These are phyloP conservation scores for Verticillium alfalfae DNA, from an alignment of 2,329 filamentous ascomycete genomes.

Conservation along the genomic window DNA sequence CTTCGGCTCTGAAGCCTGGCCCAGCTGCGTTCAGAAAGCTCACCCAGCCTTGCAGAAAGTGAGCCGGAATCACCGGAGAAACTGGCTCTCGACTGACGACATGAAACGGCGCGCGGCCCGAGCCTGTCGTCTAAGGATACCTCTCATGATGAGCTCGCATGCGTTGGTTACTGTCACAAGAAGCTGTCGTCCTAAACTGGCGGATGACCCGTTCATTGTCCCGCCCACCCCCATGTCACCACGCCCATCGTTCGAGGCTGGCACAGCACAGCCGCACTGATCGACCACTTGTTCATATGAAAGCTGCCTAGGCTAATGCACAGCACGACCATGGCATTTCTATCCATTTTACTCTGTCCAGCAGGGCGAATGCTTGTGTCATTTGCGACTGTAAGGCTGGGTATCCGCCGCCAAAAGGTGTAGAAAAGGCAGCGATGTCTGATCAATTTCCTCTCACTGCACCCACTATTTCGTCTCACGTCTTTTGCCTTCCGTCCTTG, in stretches of 20 bases:
- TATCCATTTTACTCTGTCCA: neutral
- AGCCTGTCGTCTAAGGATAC: neutral
- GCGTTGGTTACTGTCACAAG: neutral
- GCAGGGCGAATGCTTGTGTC: neutral
- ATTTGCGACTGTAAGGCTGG: neutral
- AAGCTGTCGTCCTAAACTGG: neutral
- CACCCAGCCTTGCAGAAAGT: neutral
- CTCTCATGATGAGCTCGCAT: neutral
- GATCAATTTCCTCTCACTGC: neutral
- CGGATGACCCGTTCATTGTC: neutral
- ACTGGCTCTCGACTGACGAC: neutral
- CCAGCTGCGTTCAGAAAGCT: no score
- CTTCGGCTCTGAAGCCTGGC: neutral
- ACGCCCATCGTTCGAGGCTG: neutral
- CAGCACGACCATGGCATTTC: neutral
- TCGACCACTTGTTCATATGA: neutral
- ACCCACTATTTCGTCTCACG: neutral
- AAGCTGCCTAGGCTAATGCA: conserved; percentile 6
- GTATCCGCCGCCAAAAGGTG: neutral
- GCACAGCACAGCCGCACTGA: conserved; percentile 10
- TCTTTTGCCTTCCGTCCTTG: neutral
- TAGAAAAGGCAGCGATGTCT: conserved; percentile 1
- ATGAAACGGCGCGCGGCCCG: neutral
- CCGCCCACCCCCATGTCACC: neutral
- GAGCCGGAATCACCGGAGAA: neutral